Conservation (phyloP, 352 stramenopile genomes). For the Globisporangium nunn region DNA sequence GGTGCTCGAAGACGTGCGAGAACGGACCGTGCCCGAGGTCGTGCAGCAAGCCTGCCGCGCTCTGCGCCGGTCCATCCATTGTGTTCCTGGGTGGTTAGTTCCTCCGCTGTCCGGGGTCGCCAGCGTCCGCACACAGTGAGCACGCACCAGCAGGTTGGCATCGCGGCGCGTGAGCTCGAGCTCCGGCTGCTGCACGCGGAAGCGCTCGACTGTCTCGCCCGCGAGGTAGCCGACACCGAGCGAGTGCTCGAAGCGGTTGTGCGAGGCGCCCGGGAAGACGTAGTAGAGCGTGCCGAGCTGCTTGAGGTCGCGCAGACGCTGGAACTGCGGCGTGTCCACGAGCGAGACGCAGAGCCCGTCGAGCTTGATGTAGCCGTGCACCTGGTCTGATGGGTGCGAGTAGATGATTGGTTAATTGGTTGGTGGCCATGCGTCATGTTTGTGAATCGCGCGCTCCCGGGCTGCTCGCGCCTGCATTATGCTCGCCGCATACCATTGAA, state of each 20-base stretch:
- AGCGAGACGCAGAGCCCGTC: constrained; percentile 72
- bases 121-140: too few relatives aligned
- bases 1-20: constrained; percentile 93
- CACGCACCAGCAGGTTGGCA: constrained; percentile 36
- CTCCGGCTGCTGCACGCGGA: constrained; percentile 82
- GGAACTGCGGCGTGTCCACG: constrained; percentile 91
- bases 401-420: background rate
- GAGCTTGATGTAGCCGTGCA: constrained; percentile 78
- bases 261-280: constrained; percentile 81
- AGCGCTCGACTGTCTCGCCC: constrained; percentile 75
- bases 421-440: background rate
- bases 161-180: constrained; percentile 89
- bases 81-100: background rate
- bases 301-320: constrained; percentile 92
- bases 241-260: constrained; percentile 95
- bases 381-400: constrained; percentile 35
- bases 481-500: constrained; percentile 38
- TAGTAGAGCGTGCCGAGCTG: constrained; percentile 91
- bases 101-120: too few relatives aligned
- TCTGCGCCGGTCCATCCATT: constrained; percentile 20
- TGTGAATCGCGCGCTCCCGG: background rate
- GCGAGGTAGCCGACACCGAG: constrained; percentile 94
- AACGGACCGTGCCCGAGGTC: constrained; percentile 93
- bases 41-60: constrained; percentile 72
- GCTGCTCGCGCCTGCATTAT: background rate